Conservation (phyloP, 805 yeast genomes). For the Yamadazyma kitorensis region DNA sequence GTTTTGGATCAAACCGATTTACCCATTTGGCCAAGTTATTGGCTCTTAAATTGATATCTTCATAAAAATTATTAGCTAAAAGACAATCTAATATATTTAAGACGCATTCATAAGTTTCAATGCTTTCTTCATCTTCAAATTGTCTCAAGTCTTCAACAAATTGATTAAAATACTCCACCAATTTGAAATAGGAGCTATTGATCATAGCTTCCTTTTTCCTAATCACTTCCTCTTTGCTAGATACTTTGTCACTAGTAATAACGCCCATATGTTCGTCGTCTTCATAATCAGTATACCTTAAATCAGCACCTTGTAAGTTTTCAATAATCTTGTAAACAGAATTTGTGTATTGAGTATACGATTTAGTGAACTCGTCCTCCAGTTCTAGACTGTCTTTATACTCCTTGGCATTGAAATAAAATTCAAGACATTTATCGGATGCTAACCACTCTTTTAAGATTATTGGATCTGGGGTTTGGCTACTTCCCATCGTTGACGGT, state of each 20-base stretch:
- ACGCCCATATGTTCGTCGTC: slow-evolving; percentile 30
- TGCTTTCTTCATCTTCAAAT: slow-evolving; percentile 22
- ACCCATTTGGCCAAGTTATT: slow-evolving; percentile 57
- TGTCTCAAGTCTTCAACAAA: slow-evolving; percentile 21
- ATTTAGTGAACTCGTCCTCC: slow-evolving; percentile 38
- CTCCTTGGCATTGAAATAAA: slow-evolving; percentile 43
- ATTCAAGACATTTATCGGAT: slow-evolving; percentile 30
- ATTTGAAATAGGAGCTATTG: slow-evolving; percentile 23
- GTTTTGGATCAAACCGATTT: slow-evolving; percentile 67
- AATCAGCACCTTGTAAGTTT: slow-evolving; percentile 16
- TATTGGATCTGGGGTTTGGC: slow-evolving; percentile 21
- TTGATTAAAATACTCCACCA: slow-evolving; percentile 26
- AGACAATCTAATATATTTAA: slow-evolving; percentile 57
- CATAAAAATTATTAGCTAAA: slow-evolving; percentile 47
- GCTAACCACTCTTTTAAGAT: slow-evolving; percentile 48
- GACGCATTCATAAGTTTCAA: slow-evolving; percentile 36
- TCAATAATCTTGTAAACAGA: slow-evolving; percentile 53
- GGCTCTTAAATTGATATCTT: slow-evolving; percentile 38
- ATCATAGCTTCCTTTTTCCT: slow-evolving; percentile 5
- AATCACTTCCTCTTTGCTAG: not conserved
- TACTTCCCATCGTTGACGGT: slow-evolving; percentile 9
- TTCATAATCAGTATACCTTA: slow-evolving; percentile 15
- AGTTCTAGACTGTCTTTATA: slow-evolving; percentile 33
- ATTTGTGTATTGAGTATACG: slow-evolving; percentile 47
- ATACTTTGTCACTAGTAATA: slow-evolving; percentile 14